phyloP scores from a whole-genome alignment of 495 filamentous ascomycete species.

The Aspergillus homomorphus region DNA sequence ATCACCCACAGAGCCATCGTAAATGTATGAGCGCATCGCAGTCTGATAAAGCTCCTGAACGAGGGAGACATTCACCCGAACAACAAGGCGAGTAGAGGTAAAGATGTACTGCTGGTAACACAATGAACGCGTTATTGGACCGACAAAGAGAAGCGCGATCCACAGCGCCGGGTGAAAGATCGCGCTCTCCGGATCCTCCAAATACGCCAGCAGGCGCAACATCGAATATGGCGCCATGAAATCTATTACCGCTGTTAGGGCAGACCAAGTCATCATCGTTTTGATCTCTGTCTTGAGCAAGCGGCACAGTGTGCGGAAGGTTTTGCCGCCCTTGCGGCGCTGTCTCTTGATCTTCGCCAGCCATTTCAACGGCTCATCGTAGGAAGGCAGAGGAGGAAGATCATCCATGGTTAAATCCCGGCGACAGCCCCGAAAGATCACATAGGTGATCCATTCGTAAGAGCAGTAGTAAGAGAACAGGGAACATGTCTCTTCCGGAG shows the following conservation, averaged over 20 bases:
- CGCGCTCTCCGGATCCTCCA: slow-evolving; percentile 30
- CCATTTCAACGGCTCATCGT: slow-evolving; percentile 45
- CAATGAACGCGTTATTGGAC: slow-evolving; percentile 39
- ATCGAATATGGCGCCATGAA: slow-evolving; percentile 44
- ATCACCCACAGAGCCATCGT: slow-evolving; percentile 20
- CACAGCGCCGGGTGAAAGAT: slow-evolving; percentile 40
- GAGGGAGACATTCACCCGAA: slow-evolving; percentile 45
- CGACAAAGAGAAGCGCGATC: slow-evolving; percentile 45
- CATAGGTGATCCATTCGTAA: slow-evolving; percentile 47
- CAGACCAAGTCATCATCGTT: slow-evolving; percentile 37
- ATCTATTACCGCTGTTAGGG: slow-evolving; percentile 32
- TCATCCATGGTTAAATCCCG: slow-evolving; percentile 42
- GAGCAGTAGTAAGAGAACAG: slow-evolving; percentile 46
- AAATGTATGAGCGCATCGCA: slow-evolving; percentile 39
- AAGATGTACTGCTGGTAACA: slow-evolving; percentile 50
- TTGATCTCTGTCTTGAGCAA: slow-evolving; percentile 37
- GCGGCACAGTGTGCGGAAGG: slow-evolving; percentile 37
- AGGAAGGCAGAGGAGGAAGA: slow-evolving; percentile 47
- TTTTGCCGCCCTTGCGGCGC: slow-evolving; percentile 37
- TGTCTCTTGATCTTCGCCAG: slow-evolving; percentile 36
- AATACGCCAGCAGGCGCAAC: slow-evolving; percentile 37
- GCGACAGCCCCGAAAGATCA: slow-evolving; percentile 43
- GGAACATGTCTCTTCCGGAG: slow-evolving; percentile 49
- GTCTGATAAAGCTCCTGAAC: slow-evolving; percentile 52
- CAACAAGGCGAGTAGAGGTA: slow-evolving; percentile 42